phyloP scores from a whole-genome alignment of 306 rosid species.

The Cyamopsis tetragonoloba region DNA sequence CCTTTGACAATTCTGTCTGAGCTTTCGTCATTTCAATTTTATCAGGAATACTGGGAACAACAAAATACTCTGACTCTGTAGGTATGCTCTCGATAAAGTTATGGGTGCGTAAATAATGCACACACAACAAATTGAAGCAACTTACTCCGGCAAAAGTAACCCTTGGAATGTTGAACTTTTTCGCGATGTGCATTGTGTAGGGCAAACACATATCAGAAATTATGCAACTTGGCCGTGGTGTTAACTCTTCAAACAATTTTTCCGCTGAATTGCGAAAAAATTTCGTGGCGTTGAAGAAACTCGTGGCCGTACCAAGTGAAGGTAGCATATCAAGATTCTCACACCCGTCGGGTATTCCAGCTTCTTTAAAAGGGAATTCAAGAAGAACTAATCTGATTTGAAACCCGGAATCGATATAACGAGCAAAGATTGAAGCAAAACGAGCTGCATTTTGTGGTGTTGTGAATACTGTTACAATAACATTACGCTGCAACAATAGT shows the following conservation, averaged over 20 bases:
- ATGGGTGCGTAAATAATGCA: not conserved
- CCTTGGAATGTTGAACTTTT: conserved; percentile 46
- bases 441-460: conserved; percentile 67
- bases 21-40: conserved; percentile 34
- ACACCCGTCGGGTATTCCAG: conserved; percentile 56
- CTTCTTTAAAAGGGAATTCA: conserved; percentile 52
- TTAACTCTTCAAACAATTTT: conserved; percentile 29
- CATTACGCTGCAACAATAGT: conserved; percentile 43
- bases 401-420: conserved; percentile 28
- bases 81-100: conserved; percentile 4
- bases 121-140: conserved; percentile 25
- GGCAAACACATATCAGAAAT: conserved; percentile 54
- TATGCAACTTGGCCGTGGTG: conserved; percentile 45
- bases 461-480: conserved; percentile 53
- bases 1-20: not conserved
- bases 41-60: conserved; percentile 42
- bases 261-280: conserved; percentile 33
- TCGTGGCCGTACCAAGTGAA: conserved; percentile 10
- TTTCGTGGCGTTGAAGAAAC: conserved; percentile 29
- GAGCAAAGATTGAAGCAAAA: conserved; percentile 37
- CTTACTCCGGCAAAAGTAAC: conserved; percentile 33
- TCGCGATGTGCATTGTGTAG: conserved; percentile 41
- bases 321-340: conserved; percentile 66
- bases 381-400: conserved; percentile 39
- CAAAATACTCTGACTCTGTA: conserved; percentile 30